A percentile compares a stretch with the other conserved stretches of the same genome.
These are phyloP conservation scores for Sporopachydermia lactativora DNA, from an alignment of 805 yeast genomes.

Conservation along the genomic window DNA sequence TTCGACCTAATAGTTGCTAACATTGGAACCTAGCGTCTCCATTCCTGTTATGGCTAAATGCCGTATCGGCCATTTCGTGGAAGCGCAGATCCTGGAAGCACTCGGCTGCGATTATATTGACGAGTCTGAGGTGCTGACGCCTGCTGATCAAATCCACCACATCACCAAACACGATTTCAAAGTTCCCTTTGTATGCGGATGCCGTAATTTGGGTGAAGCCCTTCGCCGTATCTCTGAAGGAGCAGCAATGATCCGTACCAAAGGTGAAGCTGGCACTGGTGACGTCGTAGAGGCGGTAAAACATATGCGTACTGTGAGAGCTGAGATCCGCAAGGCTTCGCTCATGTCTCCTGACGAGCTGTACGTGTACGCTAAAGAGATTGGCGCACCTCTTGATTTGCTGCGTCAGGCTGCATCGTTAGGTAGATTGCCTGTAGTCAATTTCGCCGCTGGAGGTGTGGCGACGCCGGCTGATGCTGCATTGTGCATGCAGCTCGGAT, in stretches of 20 bases:
- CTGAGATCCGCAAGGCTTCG: constrained; percentile 36
- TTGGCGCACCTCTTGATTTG: constrained; percentile 45
- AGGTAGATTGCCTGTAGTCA: constrained; percentile 67
- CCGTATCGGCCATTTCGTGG: constrained; percentile 72
- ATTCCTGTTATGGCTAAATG: constrained; percentile 80
- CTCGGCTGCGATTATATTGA: constrained; percentile 69
- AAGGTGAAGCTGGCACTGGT: constrained; percentile 87
- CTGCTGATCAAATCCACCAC: constrained; percentile 60
- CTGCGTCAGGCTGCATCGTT: constrained; percentile 33
- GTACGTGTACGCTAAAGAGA: constrained; percentile 34
- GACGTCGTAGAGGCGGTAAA: constrained; percentile 72
- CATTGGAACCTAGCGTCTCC: constrained; percentile 23
- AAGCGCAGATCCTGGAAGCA: constrained; percentile 64
- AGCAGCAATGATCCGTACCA: constrained; percentile 78
- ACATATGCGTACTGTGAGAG: constrained; percentile 49
- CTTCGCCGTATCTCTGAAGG: constrained; percentile 68
- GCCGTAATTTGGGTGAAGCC: constrained; percentile 71
- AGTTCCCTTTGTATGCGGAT: constrained; percentile 78
- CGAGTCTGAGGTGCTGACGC: constrained; percentile 75
- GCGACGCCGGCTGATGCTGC: constrained; percentile 88
- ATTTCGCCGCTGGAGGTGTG: constrained; percentile 81
- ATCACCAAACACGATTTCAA: constrained; percentile 44
- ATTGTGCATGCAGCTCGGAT: constrained; percentile 66
- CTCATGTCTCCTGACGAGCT: constrained; percentile 30
- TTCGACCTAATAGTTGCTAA: too few relatives aligned